phyloP scores from a whole-genome alignment of 176 grass and related monocot genomes.

The Pontederia paniculata region DNA sequence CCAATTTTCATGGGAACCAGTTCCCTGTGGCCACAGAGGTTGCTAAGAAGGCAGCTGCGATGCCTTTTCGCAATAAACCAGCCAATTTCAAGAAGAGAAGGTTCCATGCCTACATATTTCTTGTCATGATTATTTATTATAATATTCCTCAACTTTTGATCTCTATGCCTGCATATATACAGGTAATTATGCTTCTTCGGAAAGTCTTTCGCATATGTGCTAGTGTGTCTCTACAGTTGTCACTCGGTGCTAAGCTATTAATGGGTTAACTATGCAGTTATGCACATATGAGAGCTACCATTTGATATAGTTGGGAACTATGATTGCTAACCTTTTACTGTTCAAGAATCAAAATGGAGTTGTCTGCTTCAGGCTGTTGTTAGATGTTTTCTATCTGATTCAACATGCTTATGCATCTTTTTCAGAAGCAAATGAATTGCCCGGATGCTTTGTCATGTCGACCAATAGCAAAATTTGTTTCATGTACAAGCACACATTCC shows the following conservation, averaged over 20 bases:
- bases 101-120: slow-evolving; percentile 10
- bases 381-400: too few relatives aligned
- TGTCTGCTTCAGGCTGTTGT: not conserved
- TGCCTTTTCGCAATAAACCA: slow-evolving; percentile 38
- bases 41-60: slow-evolving; percentile 56
- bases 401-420: too few relatives aligned
- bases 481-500: too few relatives aligned
- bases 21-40: slow-evolving; percentile 58
- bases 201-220: slow-evolving; percentile 1
- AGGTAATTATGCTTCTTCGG: slow-evolving; percentile 55
- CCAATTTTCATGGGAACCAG: slow-evolving; percentile 73
- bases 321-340: not conserved
- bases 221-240: not conserved
- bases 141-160: slow-evolving; percentile 5
- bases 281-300: not conserved
- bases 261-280: not conserved
- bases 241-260: not conserved
- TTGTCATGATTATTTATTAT: not conserved
- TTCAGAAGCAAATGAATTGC: too few relatives aligned
- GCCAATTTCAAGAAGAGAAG: slow-evolving; percentile 65
- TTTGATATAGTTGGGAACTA: not conserved
- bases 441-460: too few relatives aligned
- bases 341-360: not conserved
- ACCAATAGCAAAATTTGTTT: too few relatives aligned
- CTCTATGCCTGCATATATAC: slow-evolving; percentile 18